Percentiles rank a stretch among this genome's conserved stretches.
These are phyloP conservation scores for Tetragonia tetragonoides DNA, from an alignment of 148 eudicot genomes.

Conservation along the genomic window DNA sequence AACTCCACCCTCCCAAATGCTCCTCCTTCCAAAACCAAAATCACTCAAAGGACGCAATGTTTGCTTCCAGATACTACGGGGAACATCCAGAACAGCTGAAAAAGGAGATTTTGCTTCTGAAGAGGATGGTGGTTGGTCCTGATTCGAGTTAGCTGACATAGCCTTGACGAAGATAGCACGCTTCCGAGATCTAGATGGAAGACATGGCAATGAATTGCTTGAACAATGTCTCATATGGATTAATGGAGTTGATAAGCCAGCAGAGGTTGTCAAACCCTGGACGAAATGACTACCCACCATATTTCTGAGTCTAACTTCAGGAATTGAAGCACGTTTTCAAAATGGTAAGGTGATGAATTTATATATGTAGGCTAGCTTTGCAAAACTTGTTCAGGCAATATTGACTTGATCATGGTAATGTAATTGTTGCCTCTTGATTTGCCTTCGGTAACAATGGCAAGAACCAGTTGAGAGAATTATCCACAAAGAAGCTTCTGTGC, in stretches of 20 bases:
- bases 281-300: conserved; percentile 54
- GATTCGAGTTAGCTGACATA: conserved; percentile 39
- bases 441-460: conserved; percentile 5
- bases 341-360: not conserved
- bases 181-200: conserved; percentile 39
- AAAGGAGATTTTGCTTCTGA: conserved; percentile 47
- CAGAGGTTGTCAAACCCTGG: conserved; percentile 38
- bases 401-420: conserved; percentile 8
- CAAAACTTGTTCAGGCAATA: conserved; percentile 3
- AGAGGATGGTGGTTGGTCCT: conserved; percentile 41
- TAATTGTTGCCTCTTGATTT: not conserved
- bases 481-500: conserved; percentile 12
- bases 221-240: conserved; percentile 25
- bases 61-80: conserved; percentile 67
- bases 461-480: conserved; percentile 4
- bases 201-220: conserved; percentile 39
- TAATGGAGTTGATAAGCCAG: conserved; percentile 35
- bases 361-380: not conserved
- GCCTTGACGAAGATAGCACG: conserved; percentile 40
- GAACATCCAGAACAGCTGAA: conserved; percentile 51
- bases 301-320: conserved; percentile 9
- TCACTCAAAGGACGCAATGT: conserved; percentile 70
- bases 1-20: conserved; percentile 98
- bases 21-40: conserved; percentile 82
- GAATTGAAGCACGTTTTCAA: not conserved